Percentiles rank a stretch among this genome's conserved stretches.
Conservation (phyloP, 257 asterid genomes). For the Nicotiana tabacum region DNA sequence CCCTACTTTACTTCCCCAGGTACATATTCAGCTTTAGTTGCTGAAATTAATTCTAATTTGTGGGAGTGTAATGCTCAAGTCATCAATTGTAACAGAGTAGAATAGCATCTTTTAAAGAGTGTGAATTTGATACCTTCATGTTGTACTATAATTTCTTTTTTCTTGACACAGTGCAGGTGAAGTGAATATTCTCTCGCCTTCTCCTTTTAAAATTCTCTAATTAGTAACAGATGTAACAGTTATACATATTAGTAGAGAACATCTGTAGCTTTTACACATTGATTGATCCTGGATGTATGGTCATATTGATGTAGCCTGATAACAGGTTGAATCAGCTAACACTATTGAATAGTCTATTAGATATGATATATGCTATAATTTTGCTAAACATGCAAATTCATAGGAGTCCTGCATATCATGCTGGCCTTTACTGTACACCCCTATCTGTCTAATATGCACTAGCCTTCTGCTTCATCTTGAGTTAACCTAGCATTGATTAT, state of each 20-base stretch:
- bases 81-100: background rate
- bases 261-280: background rate
- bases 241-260: background rate
- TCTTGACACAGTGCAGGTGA: background rate
- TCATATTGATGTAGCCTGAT: background rate
- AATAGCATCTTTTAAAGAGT: background rate
- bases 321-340: background rate
- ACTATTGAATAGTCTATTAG: background rate
- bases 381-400: background rate
- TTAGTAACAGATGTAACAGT: background rate
- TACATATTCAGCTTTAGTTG: constrained; percentile 15
- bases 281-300: background rate
- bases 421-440: background rate
- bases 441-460: background rate
- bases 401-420: background rate
- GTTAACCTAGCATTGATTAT: background rate
- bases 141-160: background rate
- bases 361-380: background rate
- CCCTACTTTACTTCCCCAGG: constrained; percentile 91
- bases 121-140: background rate
- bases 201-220: background rate
- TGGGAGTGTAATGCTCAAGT: background rate
- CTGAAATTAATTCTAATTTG: background rate
- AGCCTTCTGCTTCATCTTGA: background rate
- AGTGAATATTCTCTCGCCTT: background rate